A percentile compares a stretch with the other conserved stretches of the same genome.
These are phyloP conservation scores for Linum lewisii DNA, from an alignment of 345 rosid species.

Conservation along the genomic window DNA sequence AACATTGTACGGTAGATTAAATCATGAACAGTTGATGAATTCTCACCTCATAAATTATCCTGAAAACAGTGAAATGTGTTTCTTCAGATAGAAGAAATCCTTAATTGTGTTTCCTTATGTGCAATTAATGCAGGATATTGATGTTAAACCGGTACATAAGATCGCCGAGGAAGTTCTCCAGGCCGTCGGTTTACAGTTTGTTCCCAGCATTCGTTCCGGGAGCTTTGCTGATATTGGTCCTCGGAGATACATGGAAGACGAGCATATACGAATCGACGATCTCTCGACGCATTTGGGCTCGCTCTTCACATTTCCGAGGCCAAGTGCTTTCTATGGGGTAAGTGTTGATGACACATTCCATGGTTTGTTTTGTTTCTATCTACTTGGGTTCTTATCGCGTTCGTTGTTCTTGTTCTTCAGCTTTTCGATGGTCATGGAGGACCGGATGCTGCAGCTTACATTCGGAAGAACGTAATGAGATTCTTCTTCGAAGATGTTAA, in stretches of 20 bases:
- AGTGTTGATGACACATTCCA: too few species aligned
- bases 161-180: slow-evolving; percentile 22
- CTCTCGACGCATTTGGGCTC: slow-evolving; percentile 35
- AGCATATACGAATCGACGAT: slow-evolving; percentile 52
- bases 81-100: too few species aligned
- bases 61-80: too few species aligned
- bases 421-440: slow-evolving; percentile 97
- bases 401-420: slow-evolving; percentile 18
- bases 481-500: slow-evolving; percentile 45
- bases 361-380: too few species aligned
- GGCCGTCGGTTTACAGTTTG: slow-evolving; percentile 27
- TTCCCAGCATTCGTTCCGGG: slow-evolving; percentile 54
- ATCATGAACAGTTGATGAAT: too few species aligned
- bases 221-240: slow-evolving; percentile 53
- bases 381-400: slow-evolving; percentile 8
- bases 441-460: slow-evolving; percentile 63
- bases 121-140: too few species aligned
- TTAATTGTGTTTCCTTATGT: slow-evolving; percentile 11
- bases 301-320: slow-evolving; percentile 39
- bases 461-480: slow-evolving; percentile 36
- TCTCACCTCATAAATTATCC: too few species aligned
- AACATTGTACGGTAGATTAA: too few species aligned
- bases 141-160: slow-evolving; percentile 20
- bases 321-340: slow-evolving; percentile 65
- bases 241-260: slow-evolving; percentile 60